Evolutionary conservation across 192 early-diverging fungal species (phyloP).

Genomic region (Podila epicladia): DNA sequence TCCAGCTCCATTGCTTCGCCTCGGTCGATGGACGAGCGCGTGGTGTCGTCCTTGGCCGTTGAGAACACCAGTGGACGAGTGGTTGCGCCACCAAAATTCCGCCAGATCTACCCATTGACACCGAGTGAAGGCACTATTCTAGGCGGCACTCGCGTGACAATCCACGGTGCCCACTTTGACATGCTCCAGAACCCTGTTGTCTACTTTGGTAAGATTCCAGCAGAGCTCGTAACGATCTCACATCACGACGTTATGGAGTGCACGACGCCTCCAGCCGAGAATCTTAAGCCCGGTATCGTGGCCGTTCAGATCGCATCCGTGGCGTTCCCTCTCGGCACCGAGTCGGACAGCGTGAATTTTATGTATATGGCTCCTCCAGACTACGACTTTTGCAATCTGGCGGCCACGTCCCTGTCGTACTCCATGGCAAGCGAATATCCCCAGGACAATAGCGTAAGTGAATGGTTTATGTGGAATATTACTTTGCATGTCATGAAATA

Average conservation of each 20-base stretch:
- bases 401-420: slow-evolving; percentile 40
- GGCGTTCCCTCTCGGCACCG: slow-evolving; percentile 19
- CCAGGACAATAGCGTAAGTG: slow-evolving; percentile 42
- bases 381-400: slow-evolving; percentile 45
- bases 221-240: slow-evolving; percentile 46
- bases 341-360: slow-evolving; percentile 32
- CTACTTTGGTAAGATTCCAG: slow-evolving; percentile 44
- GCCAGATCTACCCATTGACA: slow-evolving; percentile 39
- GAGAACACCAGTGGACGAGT: slow-evolving; percentile 16
- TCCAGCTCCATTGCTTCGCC: slow-evolving; percentile 47
- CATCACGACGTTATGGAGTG: slow-evolving; percentile 53
- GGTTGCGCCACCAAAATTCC: slow-evolving; percentile 35
- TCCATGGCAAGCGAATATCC: slow-evolving; percentile 43
- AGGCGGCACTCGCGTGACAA: slow-evolving; percentile 47
- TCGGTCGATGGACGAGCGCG: slow-evolving; percentile 41
- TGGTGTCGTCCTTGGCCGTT: slow-evolving; percentile 20
- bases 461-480: background rate
- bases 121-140: slow-evolving; percentile 44
- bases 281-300: slow-evolving; percentile 47
- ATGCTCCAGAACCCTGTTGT: slow-evolving; percentile 48
- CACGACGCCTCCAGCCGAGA: slow-evolving; percentile 44
- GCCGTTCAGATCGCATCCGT: slow-evolving; percentile 30
- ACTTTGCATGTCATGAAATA: background rate
- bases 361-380: slow-evolving; percentile 51
- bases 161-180: slow-evolving; percentile 46